Conservation (phyloP, 2,329 filamentous ascomycete genomes). For the Colletotrichum tofieldiae region DNA sequence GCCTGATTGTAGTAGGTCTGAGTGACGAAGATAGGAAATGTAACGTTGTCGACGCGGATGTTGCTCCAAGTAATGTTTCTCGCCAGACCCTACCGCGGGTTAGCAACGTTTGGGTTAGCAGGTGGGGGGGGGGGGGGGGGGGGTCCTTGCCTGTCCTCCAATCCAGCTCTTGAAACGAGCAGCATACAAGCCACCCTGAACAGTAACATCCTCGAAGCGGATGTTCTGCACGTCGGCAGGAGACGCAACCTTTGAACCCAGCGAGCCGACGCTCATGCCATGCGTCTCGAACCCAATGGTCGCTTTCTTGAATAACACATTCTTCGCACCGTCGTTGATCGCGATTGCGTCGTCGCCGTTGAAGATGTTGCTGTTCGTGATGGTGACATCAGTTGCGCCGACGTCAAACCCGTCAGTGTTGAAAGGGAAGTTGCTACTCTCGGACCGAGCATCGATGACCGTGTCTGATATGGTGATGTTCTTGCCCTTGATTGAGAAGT, state of each 20-base stretch:
- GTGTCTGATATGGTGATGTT: constrained; percentile 58
- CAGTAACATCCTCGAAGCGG: constrained; percentile 59
- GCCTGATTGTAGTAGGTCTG: constrained; percentile 61
- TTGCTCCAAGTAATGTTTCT: constrained; percentile 62
- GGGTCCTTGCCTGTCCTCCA: constrained; percentile 49
- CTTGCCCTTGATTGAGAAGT: constrained; percentile 55
- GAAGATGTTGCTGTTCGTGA: constrained; percentile 52
- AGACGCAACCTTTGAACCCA: constrained; percentile 55
- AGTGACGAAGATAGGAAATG: constrained; percentile 63
- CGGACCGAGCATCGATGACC: constrained; percentile 57
- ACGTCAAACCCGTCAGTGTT: constrained; percentile 57
- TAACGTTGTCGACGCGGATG: constrained; percentile 59
- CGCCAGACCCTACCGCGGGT: constrained; percentile 52
- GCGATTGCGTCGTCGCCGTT: constrained; percentile 62
- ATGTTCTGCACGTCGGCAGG: constrained; percentile 54
- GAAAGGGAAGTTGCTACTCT: constrained; percentile 57
- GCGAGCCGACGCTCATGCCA: constrained; percentile 60
- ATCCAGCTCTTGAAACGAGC: constrained; percentile 62
- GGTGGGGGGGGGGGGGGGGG: no score
- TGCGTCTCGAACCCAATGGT: constrained; percentile 62
- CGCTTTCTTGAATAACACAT: constrained; percentile 56
- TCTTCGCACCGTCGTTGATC: constrained; percentile 54
- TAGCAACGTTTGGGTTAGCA: not conserved
- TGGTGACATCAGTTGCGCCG: constrained; percentile 50
- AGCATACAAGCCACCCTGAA: constrained; percentile 58